phyloP scores from a whole-genome alignment of 371 early-diverging fungal species.

The Mycotypha africana region DNA sequence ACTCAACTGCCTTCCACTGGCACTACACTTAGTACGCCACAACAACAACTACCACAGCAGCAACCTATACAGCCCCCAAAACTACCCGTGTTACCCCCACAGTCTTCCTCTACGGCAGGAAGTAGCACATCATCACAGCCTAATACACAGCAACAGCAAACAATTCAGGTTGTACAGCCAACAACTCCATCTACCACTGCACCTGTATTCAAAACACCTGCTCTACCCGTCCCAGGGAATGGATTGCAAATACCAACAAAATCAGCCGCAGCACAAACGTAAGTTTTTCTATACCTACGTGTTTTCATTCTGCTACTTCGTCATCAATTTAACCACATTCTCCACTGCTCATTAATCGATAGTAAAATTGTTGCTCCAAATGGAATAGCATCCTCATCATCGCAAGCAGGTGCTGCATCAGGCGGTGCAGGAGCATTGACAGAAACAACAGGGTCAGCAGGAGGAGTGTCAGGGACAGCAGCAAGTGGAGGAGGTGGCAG shows the following conservation, averaged over 20 bases:
- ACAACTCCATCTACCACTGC: neutral
- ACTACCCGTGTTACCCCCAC: no score
- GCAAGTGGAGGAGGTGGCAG: conserved; percentile 7
- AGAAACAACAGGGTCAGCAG: conserved; percentile 4
- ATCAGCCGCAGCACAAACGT: conserved; percentile 8
- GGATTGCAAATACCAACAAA: conserved; percentile 27
- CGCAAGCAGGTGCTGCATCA: conserved; percentile 6
- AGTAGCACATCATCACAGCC: no score
- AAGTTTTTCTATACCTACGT: no score
- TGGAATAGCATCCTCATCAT: no score
- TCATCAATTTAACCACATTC: no score
- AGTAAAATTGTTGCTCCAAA: no score
- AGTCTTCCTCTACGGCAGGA: no score
- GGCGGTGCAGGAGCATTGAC: conserved; percentile 5
- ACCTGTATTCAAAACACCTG: conserved; percentile 31
- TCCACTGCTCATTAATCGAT: no score
- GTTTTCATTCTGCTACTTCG: no score
- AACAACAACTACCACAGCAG: no score
- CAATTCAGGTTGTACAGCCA: neutral
- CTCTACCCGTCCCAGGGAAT: conserved; percentile 11
- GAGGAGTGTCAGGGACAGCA: conserved; percentile 13
- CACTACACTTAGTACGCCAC: no score
- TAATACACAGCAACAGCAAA: conserved; percentile 12
- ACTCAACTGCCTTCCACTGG: conserved; percentile 1
- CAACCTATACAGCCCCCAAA: no score